Base-by-base conservation (phyloP, 2,329 filamentous ascomycete genomes). In the Aspergillus puulaauensis region DNA sequence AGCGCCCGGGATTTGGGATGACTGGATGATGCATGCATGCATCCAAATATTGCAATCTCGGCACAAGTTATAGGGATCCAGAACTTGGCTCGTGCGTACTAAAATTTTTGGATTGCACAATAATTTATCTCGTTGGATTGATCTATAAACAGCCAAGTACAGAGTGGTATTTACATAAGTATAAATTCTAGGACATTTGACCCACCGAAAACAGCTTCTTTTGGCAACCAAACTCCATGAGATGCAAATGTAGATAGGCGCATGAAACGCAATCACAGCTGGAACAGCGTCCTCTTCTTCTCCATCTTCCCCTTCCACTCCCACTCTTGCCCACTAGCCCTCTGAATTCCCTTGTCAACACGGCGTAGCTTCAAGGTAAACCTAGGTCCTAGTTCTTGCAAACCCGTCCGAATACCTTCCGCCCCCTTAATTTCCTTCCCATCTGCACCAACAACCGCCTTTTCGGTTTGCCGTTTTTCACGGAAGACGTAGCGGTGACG, bases 281-380 rank as follows among this genome's bases (percentile, higher is more conserved):
- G 95, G 79, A 98, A 99, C 73, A 91, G 88, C 65, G 93, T 98
- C 69, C 95, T 83, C 70, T 90, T 82, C 81, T 97, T 97, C 79
- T 99, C 95, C 88, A 95, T 96, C 72, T 87, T 87, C 11, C 90
- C 89, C 79, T 96, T 96, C 95, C 95, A 99, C 73, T 97, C 86
- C 93, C 95, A 98, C 71, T 96, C 90, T 65, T 91, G 85, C 39
- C 91, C 91, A 74, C 85, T 87, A 47, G 75, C 88, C 79, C 74
- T 86, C 80, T 80, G 90, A 64, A 99, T 90, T 0, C 93, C 93
- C 76, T 92, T 93, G 73, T 98, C 93, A 44, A 98, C 88, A 68
- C 95, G 86, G 66, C 93, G 86, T 68, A 99, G 77, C 80, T 98
- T 98, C 63, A 98, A 76, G 2, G 90, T 93, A 79, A 95, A 82